These are phyloP conservation scores for Leishmania aethiopica DNA, from an alignment of 208 protist genomes.

Conservation along the genomic window DNA sequence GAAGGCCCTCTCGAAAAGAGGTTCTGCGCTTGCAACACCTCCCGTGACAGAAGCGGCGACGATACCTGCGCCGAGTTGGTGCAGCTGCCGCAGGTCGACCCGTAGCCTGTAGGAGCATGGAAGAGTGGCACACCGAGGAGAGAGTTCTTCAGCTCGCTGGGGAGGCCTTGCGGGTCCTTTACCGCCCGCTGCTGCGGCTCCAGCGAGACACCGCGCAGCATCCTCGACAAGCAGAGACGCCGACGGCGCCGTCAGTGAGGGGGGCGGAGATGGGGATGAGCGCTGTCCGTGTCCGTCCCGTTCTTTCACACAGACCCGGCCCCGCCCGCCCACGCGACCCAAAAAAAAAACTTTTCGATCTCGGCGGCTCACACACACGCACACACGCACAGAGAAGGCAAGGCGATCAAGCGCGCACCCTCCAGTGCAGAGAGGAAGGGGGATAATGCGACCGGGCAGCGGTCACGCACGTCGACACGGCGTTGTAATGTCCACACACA, in stretches of 20 bases:
- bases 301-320: not conserved
- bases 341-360: no score
- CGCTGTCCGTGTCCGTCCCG: not conserved
- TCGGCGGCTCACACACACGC: not conserved
- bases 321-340: no score
- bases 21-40: no score
- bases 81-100: slow-evolving; percentile 9
- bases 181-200: slow-evolving; percentile 28
- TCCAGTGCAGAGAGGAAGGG: not conserved
- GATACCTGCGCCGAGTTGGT: not conserved
- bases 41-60: not conserved
- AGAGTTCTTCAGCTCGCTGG: slow-evolving; percentile 41
- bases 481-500: not conserved
- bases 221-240: no score
- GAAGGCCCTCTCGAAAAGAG: not conserved
- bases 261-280: not conserved
- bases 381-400: not conserved
- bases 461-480: not conserved
- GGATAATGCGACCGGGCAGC: not conserved
- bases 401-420: not conserved
- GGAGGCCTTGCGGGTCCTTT: slow-evolving; percentile 34
- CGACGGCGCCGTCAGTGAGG: not conserved
- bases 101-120: slow-evolving; percentile 17
- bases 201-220: slow-evolving; percentile 54
- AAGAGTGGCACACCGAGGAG: slow-evolving; percentile 20